phyloP scores from a whole-genome alignment of 805 yeast species.

The Lipomyces anomalus region DNA sequence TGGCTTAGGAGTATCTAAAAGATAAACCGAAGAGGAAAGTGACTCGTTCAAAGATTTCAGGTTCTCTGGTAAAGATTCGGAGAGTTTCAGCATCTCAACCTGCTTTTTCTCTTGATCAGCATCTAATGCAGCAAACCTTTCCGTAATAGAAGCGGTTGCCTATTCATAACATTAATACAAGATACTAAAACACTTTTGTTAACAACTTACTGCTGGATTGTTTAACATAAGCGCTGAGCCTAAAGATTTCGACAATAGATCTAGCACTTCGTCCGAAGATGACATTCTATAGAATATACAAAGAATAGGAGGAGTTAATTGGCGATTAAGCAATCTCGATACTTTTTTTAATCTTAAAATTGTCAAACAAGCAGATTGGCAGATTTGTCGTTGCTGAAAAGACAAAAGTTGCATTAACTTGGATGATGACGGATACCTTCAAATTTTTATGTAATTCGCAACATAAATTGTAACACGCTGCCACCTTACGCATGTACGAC shows the following conservation, averaged over 20 bases:
- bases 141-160: conserved; percentile 19
- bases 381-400: too few species aligned
- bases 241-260: conserved; percentile 22
- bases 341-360: too few species aligned
- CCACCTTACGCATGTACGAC: too few species aligned
- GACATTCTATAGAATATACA: not conserved
- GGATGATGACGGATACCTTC: too few species aligned
- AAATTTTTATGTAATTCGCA: too few species aligned
- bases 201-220: conserved; percentile 13
- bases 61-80: conserved; percentile 54
- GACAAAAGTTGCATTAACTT: too few species aligned
- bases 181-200: too few species aligned
- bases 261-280: conserved; percentile 23
- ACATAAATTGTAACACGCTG: too few species aligned
- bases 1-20: conserved; percentile 57
- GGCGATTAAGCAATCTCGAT: too few species aligned
- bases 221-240: conserved; percentile 16
- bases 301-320: too few species aligned
- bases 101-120: conserved; percentile 60
- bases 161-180: not conserved
- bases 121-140: conserved; percentile 27
- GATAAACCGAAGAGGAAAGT: conserved; percentile 63
- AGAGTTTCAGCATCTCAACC: conserved; percentile 73
- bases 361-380: too few species aligned
- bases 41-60: conserved; percentile 57